Evolutionary conservation across 495 filamentous ascomycete species (phyloP).

Genomic region (Xylaria cubensis): DNA sequence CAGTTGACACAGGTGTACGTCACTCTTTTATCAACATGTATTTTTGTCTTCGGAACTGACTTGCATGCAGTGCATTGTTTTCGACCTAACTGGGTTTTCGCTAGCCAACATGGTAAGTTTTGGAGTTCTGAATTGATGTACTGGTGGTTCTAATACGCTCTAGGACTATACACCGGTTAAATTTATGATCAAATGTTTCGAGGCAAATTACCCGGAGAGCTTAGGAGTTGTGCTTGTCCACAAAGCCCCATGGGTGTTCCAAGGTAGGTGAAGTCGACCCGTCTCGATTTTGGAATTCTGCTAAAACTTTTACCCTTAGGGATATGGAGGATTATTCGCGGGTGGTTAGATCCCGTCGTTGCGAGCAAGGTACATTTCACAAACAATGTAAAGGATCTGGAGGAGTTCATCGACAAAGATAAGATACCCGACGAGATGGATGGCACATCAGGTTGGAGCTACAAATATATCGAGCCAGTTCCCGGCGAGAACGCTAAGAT

Average conservation of each 20-base stretch:
- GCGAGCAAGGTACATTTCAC: constrained; percentile 96
- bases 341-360: constrained; percentile 97
- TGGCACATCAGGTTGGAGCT: constrained; percentile 81
- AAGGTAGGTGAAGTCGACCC: constrained; percentile 59
- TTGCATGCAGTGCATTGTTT: constrained; percentile 61
- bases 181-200: constrained; percentile 99
- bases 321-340: constrained; percentile 88
- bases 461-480: constrained; percentile 78
- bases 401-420: constrained; percentile 71
- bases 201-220: constrained; percentile 96
- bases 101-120: constrained; percentile 89
- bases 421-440: constrained; percentile 83
- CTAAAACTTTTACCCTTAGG: constrained; percentile 48
- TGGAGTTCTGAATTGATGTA: not conserved
- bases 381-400: constrained; percentile 78
- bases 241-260: constrained; percentile 96
- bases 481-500: constrained; percentile 74
- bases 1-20: constrained; percentile 78
- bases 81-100: constrained; percentile 93
- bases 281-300: constrained; percentile 2
- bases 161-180: constrained; percentile 95
- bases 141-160: constrained; percentile 21
- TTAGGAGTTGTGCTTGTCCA: constrained; percentile 94
- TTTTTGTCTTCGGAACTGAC: constrained; percentile 58
- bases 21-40: not conserved